These are phyloP conservation scores for Neospora caninum DNA, from an alignment of 169 alveolate genomes.

Conservation along the genomic window DNA sequence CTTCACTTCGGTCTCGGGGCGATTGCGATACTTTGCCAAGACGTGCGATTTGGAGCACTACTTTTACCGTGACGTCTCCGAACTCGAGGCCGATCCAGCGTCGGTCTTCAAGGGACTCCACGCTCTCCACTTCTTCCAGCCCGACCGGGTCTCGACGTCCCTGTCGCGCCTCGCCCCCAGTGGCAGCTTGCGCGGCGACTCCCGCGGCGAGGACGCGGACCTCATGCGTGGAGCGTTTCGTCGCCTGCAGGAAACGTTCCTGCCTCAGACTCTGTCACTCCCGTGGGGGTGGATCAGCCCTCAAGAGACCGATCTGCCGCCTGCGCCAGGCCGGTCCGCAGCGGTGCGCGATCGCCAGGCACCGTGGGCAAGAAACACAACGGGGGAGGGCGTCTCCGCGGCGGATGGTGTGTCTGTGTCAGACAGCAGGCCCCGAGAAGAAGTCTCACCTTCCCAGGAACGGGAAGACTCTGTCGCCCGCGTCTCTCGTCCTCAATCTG, in stretches of 20 bases:
- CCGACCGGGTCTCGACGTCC: background rate
- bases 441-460: too few species aligned
- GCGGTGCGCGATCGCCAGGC: too few species aligned
- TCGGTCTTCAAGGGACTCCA: background rate
- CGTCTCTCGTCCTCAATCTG: too few species aligned
- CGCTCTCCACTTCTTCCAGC: background rate
- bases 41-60: slow-evolving; percentile 37
- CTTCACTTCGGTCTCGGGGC: slow-evolving; percentile 12
- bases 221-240: background rate
- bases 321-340: too few species aligned
- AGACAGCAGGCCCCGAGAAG: too few species aligned
- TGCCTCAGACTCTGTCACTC: background rate
- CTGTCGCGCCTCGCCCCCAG: background rate
- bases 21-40: background rate
- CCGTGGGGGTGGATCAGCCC: background rate
- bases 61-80: background rate
- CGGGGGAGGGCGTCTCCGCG: too few species aligned
- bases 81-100: background rate
- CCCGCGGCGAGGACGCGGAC: background rate
- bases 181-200: too few species aligned
- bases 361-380: too few species aligned
- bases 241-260: background rate
- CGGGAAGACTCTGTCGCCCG: too few species aligned
- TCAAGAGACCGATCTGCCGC: too few species aligned
- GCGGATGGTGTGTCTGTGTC: too few species aligned